phyloP scores from a whole-genome alignment of 805 yeast genomes.

The Candida golubevii region DNA sequence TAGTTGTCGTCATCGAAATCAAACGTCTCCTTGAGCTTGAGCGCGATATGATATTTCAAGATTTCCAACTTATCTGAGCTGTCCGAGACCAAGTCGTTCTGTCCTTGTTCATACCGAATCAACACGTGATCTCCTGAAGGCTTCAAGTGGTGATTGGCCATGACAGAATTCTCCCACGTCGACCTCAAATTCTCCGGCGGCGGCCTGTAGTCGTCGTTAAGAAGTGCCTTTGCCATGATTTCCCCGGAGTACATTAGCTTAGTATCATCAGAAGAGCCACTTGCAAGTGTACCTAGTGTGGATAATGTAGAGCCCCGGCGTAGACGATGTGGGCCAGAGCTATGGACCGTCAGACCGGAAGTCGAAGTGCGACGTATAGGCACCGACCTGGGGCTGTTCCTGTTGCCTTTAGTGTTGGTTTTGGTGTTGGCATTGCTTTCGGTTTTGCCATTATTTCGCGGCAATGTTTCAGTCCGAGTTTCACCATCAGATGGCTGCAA shows the following conservation, averaged over 20 bases:
- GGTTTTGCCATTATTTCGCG: not conserved
- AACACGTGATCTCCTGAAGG: conserved; percentile 10
- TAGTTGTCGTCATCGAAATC: conserved; percentile 50
- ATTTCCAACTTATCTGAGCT: conserved; percentile 9
- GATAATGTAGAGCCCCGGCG: not conserved
- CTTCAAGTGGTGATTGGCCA: conserved; percentile 15
- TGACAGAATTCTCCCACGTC: conserved; percentile 27
- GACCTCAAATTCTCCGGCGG: conserved; percentile 15
- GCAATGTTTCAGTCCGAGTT: not conserved
- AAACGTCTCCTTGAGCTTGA: conserved; percentile 33
- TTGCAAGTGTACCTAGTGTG: not conserved
- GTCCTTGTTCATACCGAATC: conserved; percentile 12
- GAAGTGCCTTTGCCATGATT: conserved; percentile 6
- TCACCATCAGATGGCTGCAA: not conserved
- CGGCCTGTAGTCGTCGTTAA: conserved; percentile 3
- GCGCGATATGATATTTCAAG: conserved; percentile 28
- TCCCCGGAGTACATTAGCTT: conserved; percentile 2
- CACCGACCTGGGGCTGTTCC: not conserved
- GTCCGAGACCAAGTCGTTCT: conserved; percentile 2
- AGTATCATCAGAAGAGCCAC: not conserved
- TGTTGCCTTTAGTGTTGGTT: not conserved
- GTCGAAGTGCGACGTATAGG: not conserved
- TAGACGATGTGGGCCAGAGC: not conserved
- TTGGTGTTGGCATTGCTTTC: not conserved
- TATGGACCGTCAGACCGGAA: not conserved